These are phyloP conservation scores for Crucihimalaya himalaica DNA, from an alignment of 345 rosid species.

Conservation along the genomic window DNA sequence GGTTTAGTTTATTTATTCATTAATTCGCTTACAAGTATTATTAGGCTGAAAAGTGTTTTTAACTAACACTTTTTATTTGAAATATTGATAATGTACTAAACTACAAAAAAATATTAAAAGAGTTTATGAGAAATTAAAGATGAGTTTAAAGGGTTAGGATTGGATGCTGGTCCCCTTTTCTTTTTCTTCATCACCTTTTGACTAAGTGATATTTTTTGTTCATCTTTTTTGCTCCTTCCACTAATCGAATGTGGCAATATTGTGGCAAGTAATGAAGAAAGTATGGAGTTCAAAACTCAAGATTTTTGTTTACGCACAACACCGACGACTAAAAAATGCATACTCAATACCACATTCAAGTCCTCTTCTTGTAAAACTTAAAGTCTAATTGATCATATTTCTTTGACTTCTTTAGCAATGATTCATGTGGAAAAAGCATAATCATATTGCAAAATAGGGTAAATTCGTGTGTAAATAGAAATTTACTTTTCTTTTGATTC, in stretches of 20 bases:
- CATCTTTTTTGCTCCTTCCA: conserved; percentile 29
- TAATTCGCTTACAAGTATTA: conserved; percentile 23
- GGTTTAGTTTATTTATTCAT: conserved; percentile 17
- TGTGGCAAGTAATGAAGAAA: conserved; percentile 9
- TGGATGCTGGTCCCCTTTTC: conserved; percentile 41
- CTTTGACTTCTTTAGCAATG: conserved; percentile 13
- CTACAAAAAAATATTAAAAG: conserved; percentile 33
- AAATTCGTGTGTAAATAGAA: not conserved
- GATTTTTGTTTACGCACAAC: not conserved
- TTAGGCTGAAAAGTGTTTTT: conserved; percentile 27
- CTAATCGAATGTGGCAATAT: conserved; percentile 30
- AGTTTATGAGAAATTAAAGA: conserved; percentile 28
- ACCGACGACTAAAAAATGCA: not conserved
- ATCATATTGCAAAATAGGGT: not conserved
- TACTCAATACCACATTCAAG: not conserved
- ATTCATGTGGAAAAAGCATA: not conserved
- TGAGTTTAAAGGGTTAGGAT: conserved; percentile 40
- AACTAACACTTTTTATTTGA: conserved; percentile 13
- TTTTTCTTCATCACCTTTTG: conserved; percentile 28
- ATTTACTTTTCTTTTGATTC: not conserved
- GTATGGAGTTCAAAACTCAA: not conserved
- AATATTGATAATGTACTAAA: conserved; percentile 17
- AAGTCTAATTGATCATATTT: conserved; percentile 10
- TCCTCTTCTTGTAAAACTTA: not conserved
- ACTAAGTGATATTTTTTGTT: conserved; percentile 3